A percentile compares a stretch with the other conserved stretches of the same genome.
Evolutionary conservation across 371 early-diverging fungal genomes (phyloP).

Genomic region (Apophysomyces variabilis): DNA sequence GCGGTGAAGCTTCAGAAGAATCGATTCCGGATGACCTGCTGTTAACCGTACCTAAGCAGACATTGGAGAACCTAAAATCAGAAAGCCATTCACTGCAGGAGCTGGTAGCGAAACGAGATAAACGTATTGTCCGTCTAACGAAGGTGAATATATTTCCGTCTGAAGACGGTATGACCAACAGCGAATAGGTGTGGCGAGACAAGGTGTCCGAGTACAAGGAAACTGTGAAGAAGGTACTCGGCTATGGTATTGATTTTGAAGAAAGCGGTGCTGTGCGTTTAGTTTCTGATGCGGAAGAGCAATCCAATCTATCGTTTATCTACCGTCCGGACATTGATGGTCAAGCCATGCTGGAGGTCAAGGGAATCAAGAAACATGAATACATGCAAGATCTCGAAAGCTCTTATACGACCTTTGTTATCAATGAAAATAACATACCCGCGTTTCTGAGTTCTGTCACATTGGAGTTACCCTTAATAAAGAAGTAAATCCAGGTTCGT

Average conservation of each 20-base stretch:
- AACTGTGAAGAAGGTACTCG: conserved; percentile 69
- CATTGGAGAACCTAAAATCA: conserved; percentile 57
- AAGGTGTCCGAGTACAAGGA: conserved; percentile 73
- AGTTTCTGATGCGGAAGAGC: conserved; percentile 63
- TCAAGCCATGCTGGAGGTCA: conserved; percentile 62
- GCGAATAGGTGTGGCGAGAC: conserved; percentile 52
- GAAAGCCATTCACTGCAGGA: conserved; percentile 54
- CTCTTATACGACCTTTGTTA: conserved; percentile 67
- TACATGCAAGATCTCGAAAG: conserved; percentile 58
- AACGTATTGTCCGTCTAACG: conserved; percentile 67
- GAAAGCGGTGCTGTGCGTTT: conserved; percentile 72
- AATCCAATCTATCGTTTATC: conserved; percentile 64
- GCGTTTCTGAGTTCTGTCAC: conserved; percentile 80
- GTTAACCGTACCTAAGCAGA: conserved; percentile 53
- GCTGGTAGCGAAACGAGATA: conserved; percentile 56
- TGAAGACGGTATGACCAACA: conserved; percentile 1
- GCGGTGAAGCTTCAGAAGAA: background rate
- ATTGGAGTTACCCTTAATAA: conserved; percentile 44
- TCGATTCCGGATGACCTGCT: background rate
- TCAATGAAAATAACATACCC: conserved; percentile 70
- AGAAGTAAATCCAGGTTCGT: background rate
- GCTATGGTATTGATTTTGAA: conserved; percentile 77
- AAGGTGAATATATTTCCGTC: conserved; percentile 49
- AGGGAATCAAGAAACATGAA: conserved; percentile 65
- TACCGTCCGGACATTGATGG: conserved; percentile 65